Conservation (phyloP, 768 basidiomycete genomes). For the Rossbeevera mucosa region DNA sequence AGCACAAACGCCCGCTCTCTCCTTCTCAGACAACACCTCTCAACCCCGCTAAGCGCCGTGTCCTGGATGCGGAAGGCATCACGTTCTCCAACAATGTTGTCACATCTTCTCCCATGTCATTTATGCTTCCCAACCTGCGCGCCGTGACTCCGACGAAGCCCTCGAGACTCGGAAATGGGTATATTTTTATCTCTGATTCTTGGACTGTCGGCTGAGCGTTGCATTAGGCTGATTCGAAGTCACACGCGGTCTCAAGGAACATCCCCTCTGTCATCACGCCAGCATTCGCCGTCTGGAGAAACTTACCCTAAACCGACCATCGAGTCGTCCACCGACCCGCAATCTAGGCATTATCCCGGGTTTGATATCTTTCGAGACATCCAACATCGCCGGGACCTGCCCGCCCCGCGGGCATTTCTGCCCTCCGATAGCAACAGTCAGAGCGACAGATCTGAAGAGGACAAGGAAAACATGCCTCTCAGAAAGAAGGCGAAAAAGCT, state of each 20-base stretch:
- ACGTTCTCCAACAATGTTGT: conserved; percentile 28
- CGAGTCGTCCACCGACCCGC: conserved; percentile 41
- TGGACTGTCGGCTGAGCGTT: conserved; percentile 34
- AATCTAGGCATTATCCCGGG: conserved; percentile 65
- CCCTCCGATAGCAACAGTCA: conserved; percentile 1
- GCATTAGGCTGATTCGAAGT: conserved; percentile 13
- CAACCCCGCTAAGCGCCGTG: conserved; percentile 67
- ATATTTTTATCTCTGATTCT: conserved; percentile 19
- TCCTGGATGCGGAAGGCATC: conserved; percentile 53
- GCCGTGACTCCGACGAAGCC: conserved; percentile 31
- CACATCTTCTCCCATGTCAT: conserved; percentile 31
- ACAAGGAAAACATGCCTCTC: conserved; percentile 60
- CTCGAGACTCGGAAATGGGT: conserved; percentile 28
- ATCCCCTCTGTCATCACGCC: conserved; percentile 11
- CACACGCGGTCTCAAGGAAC: conserved; percentile 4
- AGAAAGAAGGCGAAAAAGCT: conserved; percentile 44
- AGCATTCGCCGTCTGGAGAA: conserved; percentile 14
- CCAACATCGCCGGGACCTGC: conserved; percentile 14
- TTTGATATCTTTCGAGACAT: conserved; percentile 54
- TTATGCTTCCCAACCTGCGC: conserved; percentile 16
- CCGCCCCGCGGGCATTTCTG: not conserved
- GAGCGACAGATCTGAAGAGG: conserved; percentile 30
- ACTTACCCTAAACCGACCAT: conserved; percentile 32
- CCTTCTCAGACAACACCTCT: conserved; percentile 45
- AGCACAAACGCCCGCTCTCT: conserved; percentile 60